phyloP scores from a whole-genome alignment of 2,329 filamentous ascomycete genomes.

The Macroventuria anomochaeta region DNA sequence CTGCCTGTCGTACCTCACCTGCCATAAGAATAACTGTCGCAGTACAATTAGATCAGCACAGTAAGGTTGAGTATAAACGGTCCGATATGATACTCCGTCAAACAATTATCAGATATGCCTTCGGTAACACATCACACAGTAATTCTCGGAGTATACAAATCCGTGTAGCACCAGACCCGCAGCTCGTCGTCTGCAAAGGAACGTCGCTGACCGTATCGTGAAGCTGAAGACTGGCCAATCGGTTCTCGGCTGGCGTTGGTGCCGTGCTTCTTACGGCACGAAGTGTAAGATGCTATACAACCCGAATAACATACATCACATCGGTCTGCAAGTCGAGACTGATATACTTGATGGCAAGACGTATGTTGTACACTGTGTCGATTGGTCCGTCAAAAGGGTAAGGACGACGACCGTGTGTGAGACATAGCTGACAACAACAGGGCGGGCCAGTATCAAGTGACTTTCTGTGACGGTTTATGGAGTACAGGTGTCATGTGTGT shows the following conservation, averaged over 20 bases:
- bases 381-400: slow-evolving; percentile 46
- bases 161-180: slow-evolving; percentile 56
- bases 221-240: slow-evolving; percentile 48
- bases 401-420: too few species aligned
- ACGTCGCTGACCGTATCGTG: slow-evolving; percentile 60
- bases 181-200: slow-evolving; percentile 63
- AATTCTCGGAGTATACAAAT: slow-evolving; percentile 11
- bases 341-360: slow-evolving; percentile 45
- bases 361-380: slow-evolving; percentile 47
- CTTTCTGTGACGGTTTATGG: too few species aligned
- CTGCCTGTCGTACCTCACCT: too few species aligned
- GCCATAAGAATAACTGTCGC: too few species aligned
- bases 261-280: slow-evolving; percentile 47
- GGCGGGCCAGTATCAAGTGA: slow-evolving; percentile 27
- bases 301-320: slow-evolving; percentile 42
- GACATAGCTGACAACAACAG: neutral
- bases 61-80: slow-evolving; percentile 53
- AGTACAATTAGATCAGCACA: slow-evolving; percentile 54
- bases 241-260: slow-evolving; percentile 53
- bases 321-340: slow-evolving; percentile 27
- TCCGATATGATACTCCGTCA: slow-evolving; percentile 41
- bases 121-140: slow-evolving; percentile 25
- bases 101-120: slow-evolving; percentile 48
- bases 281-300: slow-evolving; percentile 49
- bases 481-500: too few species aligned